These are phyloP conservation scores for Solanum megistacrolobum DNA, from an alignment of 257 asterid genomes.

Conservation along the genomic window DNA sequence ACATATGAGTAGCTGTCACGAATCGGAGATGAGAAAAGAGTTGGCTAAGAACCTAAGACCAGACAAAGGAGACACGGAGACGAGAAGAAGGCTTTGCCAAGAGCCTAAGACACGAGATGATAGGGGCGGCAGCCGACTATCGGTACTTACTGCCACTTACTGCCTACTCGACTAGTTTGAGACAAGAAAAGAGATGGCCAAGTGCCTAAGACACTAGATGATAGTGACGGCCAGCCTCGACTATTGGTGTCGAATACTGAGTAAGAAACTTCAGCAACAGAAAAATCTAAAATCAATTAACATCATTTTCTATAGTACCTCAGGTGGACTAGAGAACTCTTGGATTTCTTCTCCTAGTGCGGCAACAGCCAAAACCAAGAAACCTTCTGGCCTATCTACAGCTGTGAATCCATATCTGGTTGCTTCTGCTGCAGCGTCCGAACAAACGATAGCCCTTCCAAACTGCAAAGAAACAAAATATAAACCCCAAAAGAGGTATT, in stretches of 20 bases:
- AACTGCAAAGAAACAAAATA: conserved; percentile 26
- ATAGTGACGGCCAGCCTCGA: not conserved
- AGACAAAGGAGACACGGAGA: not conserved
- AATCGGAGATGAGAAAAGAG: not conserved
- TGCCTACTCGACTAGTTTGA: not conserved
- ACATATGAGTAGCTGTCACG: no score
- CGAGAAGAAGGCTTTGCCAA: not conserved
- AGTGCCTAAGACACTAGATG: not conserved
- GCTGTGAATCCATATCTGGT: conserved; percentile 88
- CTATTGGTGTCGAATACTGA: not conserved
- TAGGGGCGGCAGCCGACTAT: not conserved
- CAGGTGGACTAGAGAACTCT: conserved; percentile 28
- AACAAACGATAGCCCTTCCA: conserved; percentile 86
- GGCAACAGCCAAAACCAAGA: conserved; percentile 70
- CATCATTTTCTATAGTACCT: conserved; percentile 11
- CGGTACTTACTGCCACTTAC: not conserved
- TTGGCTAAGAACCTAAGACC: not conserved
- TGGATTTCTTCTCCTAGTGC: conserved; percentile 45
- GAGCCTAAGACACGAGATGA: not conserved
- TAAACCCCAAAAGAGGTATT: not conserved
- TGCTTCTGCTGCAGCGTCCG: conserved; percentile 90
- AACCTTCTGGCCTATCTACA: conserved; percentile 77
- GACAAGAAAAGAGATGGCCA: not conserved
- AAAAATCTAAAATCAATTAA: not conserved
- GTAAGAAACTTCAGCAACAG: not conserved